Evolutionary conservation across 768 basidiomycete genomes (phyloP), one percentile per base, ranked within the genome.

Genomic region (Russula earlei): DNA sequence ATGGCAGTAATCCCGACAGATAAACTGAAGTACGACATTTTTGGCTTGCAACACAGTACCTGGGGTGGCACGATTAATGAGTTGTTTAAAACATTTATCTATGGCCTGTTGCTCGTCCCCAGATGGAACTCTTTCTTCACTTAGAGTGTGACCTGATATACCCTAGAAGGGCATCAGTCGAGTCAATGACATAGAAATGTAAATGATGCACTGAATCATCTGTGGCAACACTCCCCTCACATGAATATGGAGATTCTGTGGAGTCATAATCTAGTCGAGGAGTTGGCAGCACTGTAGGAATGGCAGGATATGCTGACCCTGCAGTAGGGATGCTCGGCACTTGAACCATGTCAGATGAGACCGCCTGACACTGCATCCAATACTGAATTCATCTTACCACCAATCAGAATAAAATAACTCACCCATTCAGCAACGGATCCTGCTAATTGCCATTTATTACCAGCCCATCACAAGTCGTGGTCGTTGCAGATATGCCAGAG

Each of bases 381-480:
- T n/a, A 15, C 17, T 9, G 0, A 14, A 3, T 46, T 42, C 5
- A 20, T 25, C 22, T n/a, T 19, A n/a, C n/a, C 4, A 10, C 25
- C 17, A 17, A 19, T 6, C 22, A 14, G n/a, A n/a, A 51, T 2
- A 11, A 17, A 54, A 47, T 14, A 15, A 49, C 58, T 40, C 31
- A 62, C 61, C 58, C 58, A 62, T 42, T 56, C 24, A 27, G 34
- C 41, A 9, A 63, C 46, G 9, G 45, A 7, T 2, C 2, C 27
- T 3, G n/a, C n/a, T n/a, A n/a, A n/a, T n/a, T n/a, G n/a, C n/a
- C n/a, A n/a, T n/a, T n/a, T n/a, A n/a, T n/a, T n/a, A n/a, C n/a
- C n/a, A n/a, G n/a, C n/a, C n/a, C n/a, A n/a, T n/a, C n/a, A n/a
- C n/a, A n/a, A n/a, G n/a, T n/a, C n/a, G n/a, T n/a, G n/a, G n/a